Evolutionary conservation across 1,284 basidiomycete species (phyloP).

Genomic region (Leccinum pseudoinsigne): DNA sequence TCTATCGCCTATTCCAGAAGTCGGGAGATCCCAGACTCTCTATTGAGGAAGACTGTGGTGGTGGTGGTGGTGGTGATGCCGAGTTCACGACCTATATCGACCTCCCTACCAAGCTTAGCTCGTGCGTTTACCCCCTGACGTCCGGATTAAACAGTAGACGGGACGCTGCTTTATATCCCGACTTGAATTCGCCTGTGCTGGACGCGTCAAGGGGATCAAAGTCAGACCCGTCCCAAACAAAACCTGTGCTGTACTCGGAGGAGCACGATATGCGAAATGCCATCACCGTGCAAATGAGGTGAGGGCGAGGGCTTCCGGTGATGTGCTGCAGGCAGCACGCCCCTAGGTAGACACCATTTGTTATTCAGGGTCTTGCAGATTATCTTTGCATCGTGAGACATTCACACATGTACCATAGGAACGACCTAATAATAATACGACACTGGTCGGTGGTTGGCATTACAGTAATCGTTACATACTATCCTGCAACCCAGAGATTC

Average conservation of each 20-base stretch:
- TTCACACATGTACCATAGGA: neutral
- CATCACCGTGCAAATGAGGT: neutral
- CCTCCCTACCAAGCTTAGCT: conserved; percentile 17
- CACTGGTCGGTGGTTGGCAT: neutral
- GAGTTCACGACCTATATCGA: conserved; percentile 23
- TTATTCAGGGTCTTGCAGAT: neutral
- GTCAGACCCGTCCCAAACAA: neutral
- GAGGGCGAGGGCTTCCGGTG: neutral
- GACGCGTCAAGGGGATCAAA: neutral
- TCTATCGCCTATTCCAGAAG: conserved; percentile 15
- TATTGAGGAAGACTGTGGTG: neutral
- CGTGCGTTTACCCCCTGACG: neutral
- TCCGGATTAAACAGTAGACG: neutral
- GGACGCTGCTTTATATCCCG: neutral
- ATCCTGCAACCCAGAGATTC: neutral
- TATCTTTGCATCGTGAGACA: neutral
- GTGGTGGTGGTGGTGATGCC: neutral
- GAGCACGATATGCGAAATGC: neutral
- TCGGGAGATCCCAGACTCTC: neutral
- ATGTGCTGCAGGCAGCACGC: neutral
- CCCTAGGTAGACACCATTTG: neutral
- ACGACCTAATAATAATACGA: neutral
- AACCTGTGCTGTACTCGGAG: too few species aligned
- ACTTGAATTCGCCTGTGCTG: neutral
- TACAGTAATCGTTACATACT: neutral